Conservation (phyloP, 176 grass and related monocot species). For the Avena eriantha region DNA sequence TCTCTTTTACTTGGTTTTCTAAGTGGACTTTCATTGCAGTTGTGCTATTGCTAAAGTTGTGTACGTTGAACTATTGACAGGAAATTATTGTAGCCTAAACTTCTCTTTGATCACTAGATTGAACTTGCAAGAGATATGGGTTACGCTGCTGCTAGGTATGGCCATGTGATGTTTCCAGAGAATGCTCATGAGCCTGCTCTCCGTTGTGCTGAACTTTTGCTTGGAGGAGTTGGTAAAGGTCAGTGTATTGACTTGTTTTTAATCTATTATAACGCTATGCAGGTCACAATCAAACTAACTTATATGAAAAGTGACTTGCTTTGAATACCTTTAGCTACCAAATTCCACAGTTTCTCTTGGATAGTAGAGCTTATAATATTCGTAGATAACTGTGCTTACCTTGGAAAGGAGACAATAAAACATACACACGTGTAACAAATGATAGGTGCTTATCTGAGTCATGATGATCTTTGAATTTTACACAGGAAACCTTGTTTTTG, state of each 20-base stretch:
- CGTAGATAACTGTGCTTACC: slow-evolving; percentile 6
- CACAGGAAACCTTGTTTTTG: background rate
- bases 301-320: slow-evolving; percentile 17
- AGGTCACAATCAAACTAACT: background rate
- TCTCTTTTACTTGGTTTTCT: slow-evolving; percentile 34
- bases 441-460: background rate
- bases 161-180: slow-evolving; percentile 99
- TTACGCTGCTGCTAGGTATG: slow-evolving; percentile 92
- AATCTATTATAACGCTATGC: background rate
- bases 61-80: slow-evolving; percentile 49
- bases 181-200: slow-evolving; percentile 96
- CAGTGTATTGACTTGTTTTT: slow-evolving; percentile 13
- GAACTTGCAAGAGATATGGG: slow-evolving; percentile 97
- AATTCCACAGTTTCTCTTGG: slow-evolving; percentile 1
- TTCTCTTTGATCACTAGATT: slow-evolving; percentile 75
- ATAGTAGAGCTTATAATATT: slow-evolving; percentile 15
- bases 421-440: background rate
- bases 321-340: background rate
- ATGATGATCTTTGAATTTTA: slow-evolving; percentile 18
- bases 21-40: slow-evolving; percentile 20
- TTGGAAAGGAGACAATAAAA: background rate
- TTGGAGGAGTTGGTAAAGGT: slow-evolving; percentile 96
- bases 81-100: slow-evolving; percentile 55
- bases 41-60: slow-evolving; percentile 50
- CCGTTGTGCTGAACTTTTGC: slow-evolving; percentile 88